Base-by-base conservation (phyloP, 192 early-diverging fungal genomes). In the Coemansia nantahalensis region DNA sequence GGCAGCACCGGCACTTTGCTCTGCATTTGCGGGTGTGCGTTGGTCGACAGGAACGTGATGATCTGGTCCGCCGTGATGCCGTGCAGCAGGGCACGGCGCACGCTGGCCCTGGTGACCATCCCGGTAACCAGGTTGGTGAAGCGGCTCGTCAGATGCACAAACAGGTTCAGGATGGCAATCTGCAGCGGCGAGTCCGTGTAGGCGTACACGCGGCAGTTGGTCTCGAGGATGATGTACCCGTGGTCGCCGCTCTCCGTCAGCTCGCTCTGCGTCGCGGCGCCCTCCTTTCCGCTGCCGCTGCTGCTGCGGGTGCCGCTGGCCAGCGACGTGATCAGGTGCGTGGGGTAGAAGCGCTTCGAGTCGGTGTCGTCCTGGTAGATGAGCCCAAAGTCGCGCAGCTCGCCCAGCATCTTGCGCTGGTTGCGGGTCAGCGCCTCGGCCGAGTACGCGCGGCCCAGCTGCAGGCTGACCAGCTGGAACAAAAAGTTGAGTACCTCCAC, bases 1-100 rank as follows among this genome's bases (percentile, higher is more conserved):
- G 95, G 95, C 48, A 98, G 62, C 15, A 95, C 73, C 0, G 93
- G 91, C 12, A 67, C 75, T 58, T 82, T 63, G 64, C 88, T 87
- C 49, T 86, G 80, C 90, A 97, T 93, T 51, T 96, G 90, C 16
- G 89, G 85, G 63, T 98, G 95, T 0, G 95, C 92, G 51, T 98
- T 90, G 19, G 86, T 71, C 7, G 83, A 84, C 24, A 98, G 69
- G 55, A 93, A 98, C 4, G 84, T 82, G 47, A 97, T 93, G 43
- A 97, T 97, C 75, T 98, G 95, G 28, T 93, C 88, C 6, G 95
- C 92, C 0, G 91, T 92, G 49, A 98, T 97, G 0, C 94, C 94
- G 5, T 90, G 87, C 17, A 68, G 52, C 33, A 96, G 62, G 0
- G 95, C 95, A 9, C 84, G 79, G 8, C 90, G 79, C 39, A 97